Evolutionary conservation across 2,329 filamentous ascomycete genomes (phyloP).

Genomic region (Colletotrichum viniferum): DNA sequence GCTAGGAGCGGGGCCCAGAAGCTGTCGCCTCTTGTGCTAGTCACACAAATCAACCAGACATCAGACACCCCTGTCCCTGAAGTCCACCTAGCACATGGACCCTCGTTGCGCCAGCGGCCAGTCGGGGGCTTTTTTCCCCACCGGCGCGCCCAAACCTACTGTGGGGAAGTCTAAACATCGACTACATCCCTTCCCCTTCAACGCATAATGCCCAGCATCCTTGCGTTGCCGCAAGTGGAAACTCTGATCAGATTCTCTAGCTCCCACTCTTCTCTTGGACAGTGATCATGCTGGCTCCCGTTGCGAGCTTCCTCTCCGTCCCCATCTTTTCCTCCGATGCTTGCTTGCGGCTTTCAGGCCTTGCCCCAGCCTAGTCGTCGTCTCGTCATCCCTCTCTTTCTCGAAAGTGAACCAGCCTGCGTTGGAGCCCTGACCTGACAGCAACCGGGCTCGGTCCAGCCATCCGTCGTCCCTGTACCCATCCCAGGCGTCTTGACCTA

Average conservation of each 20-base stretch:
- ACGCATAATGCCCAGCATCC: slow-evolving; percentile 37
- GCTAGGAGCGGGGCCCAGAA: slow-evolving; percentile 9
- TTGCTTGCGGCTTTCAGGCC: slow-evolving; percentile 16
- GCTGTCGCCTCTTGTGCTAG: slow-evolving; percentile 22
- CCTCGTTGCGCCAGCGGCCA: slow-evolving; percentile 16
- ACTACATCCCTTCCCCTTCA: slow-evolving; percentile 31
- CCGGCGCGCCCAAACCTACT: slow-evolving; percentile 32
- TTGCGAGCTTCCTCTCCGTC: slow-evolving; percentile 26
- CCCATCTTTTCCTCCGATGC: slow-evolving; percentile 19
- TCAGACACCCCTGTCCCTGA: slow-evolving; percentile 15
- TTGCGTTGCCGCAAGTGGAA: slow-evolving; percentile 34
- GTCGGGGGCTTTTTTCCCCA: slow-evolving; percentile 28
- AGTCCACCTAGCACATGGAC: slow-evolving; percentile 6
- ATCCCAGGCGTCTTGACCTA: slow-evolving; percentile 11
- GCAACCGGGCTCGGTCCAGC: slow-evolving; percentile 10
- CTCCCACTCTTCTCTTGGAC: slow-evolving; percentile 20
- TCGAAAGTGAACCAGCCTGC: not conserved
- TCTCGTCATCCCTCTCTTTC: not conserved
- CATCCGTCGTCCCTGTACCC: slow-evolving; percentile 12
- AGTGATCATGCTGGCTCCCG: slow-evolving; percentile 29
- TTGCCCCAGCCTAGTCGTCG: slow-evolving; percentile 12
- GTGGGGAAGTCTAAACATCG: slow-evolving; percentile 37
- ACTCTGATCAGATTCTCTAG: slow-evolving; percentile 29
- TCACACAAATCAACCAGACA: slow-evolving; percentile 23
- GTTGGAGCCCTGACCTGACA: slow-evolving; percentile 12